A percentile compares a stretch with the other conserved stretches of the same genome.
phyloP scores from a whole-genome alignment of 2,329 filamentous ascomycete genomes.

The Leptographium radiaticola region DNA sequence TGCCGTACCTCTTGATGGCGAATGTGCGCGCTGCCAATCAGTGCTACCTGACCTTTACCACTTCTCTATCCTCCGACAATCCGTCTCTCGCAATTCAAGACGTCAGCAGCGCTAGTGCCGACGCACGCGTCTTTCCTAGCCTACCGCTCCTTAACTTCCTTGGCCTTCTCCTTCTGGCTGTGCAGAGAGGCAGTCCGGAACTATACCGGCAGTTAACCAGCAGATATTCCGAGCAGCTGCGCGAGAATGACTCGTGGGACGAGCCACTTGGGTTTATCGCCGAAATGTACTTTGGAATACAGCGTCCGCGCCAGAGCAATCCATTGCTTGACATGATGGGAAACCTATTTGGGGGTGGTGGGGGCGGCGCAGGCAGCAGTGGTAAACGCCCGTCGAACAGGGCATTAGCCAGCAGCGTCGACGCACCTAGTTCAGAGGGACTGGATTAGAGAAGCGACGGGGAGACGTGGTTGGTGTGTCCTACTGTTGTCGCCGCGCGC shows the following conservation, averaged over 20 bases:
- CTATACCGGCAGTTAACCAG: slow-evolving; percentile 69
- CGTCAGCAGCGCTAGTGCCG: slow-evolving; percentile 60
- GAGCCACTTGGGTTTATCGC: slow-evolving; percentile 76
- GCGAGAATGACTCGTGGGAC: slow-evolving; percentile 66
- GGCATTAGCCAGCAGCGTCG: slow-evolving; percentile 22
- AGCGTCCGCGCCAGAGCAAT: slow-evolving; percentile 78
- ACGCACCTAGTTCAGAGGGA: slow-evolving; percentile 43
- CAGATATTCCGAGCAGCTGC: slow-evolving; percentile 69
- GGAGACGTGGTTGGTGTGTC: neutral
- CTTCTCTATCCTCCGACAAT: slow-evolving; percentile 43
- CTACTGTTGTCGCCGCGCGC: neutral
- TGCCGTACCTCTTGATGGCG: slow-evolving; percentile 82
- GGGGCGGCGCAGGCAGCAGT: slow-evolving; percentile 29
- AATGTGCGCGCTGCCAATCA: slow-evolving; percentile 84
- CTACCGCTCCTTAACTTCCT: slow-evolving; percentile 94
- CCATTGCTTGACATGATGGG: slow-evolving; percentile 98
- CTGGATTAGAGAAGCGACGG: slow-evolving; percentile 32
- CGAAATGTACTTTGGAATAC: slow-evolving; percentile 94
- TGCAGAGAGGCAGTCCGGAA: slow-evolving; percentile 67
- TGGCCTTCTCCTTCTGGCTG: slow-evolving; percentile 66
- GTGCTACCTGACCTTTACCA: slow-evolving; percentile 64
- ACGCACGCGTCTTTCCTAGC: slow-evolving; percentile 74
- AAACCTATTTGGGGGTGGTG: slow-evolving; percentile 70
- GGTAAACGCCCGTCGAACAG: slow-evolving; percentile 27
- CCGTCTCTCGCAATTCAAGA: slow-evolving; percentile 59